Base-by-base conservation (phyloP, 352 stramenopile species). In the Thalassiosira mediterranea region DNA sequence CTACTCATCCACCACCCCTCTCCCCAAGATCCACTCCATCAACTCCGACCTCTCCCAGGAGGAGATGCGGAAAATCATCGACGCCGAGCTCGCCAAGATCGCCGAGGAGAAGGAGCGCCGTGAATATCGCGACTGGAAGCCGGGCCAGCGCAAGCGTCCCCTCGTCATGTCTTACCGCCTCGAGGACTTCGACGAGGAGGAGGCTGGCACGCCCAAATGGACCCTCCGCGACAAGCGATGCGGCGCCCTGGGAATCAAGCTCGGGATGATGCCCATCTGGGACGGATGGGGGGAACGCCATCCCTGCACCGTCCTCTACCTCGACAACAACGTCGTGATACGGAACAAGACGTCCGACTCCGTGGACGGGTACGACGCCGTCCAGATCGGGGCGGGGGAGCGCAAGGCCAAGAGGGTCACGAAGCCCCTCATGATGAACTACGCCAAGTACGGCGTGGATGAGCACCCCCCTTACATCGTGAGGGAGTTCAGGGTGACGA, bases 231-330 rank as follows among this genome's bases (percentile, higher is more conserved):
- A 91, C 34, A 91, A 87, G 44, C 81, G 88, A 42, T 90, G 83
- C 66, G 88, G 88, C n/a, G 86, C 84, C 0, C 56, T 93, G 48
- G 85, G 53, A 0, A 91, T 99, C 74, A 99, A 99, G 88, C 89
- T 99, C 37, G 97, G 97, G n/a, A 99, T 98, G 95, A 97, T 99
- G 88, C 94, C 95, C 8, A 88, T 99, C 31, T 99, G 96, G 94
- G 97, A 99, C 89, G 90, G 95, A 67, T 99, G 96, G 90, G 97
- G 97, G 3, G 94, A 96, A 68, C 90, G 96, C 26, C 95, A 98
- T 89, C 92, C 97, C n/a, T 97, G 95, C 77, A 99, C 97, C 0
- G 95, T 97, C 1, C 70, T 98, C 0, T 93, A 94, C 65, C 59
- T 96, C 11, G 87, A 94, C 79, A 81, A 73, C 40, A 93, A 93